Percentiles rank a stretch among this genome's conserved stretches.
Evolutionary conservation across 768 basidiomycete genomes (phyloP).

Genomic region (Kockovaella imperatae): DNA sequence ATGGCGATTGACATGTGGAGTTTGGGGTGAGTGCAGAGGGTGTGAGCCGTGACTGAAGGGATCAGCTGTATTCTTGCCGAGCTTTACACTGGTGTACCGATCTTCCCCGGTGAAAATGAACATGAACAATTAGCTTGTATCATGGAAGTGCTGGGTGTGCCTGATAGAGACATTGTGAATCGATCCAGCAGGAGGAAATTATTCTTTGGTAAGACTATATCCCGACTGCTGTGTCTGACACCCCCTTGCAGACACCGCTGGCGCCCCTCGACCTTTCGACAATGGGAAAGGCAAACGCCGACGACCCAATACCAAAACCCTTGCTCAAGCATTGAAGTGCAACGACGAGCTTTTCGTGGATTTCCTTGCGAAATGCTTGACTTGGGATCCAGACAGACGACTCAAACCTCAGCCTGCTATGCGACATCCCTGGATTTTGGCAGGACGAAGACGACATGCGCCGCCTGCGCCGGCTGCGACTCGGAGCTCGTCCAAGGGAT

Average conservation of each 20-base stretch:
- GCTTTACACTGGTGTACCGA: slow-evolving; percentile 92
- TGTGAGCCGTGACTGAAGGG: not conserved
- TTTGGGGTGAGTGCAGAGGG: slow-evolving; percentile 53
- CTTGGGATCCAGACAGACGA: slow-evolving; percentile 94
- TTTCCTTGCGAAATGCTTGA: slow-evolving; percentile 92
- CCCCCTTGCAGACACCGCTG: slow-evolving; percentile 64
- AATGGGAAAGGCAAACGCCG: slow-evolving; percentile 94
- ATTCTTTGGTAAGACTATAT: slow-evolving; percentile 72
- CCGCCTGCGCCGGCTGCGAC: slow-evolving; percentile 42
- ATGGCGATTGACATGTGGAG: slow-evolving; percentile 99
- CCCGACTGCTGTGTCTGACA: not conserved
- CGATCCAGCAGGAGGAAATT: slow-evolving; percentile 85
- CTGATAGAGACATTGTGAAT: slow-evolving; percentile 91
- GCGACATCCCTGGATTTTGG: slow-evolving; percentile 79
- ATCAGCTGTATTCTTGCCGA: slow-evolving; percentile 81
- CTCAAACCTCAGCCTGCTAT: slow-evolving; percentile 88
- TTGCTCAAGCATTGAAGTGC: slow-evolving; percentile 79
- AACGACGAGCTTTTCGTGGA: slow-evolving; percentile 94
- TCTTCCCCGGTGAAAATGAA: slow-evolving; percentile 98
- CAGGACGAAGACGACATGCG: slow-evolving; percentile 48
- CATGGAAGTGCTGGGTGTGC: slow-evolving; percentile 95
- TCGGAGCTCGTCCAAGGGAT: not conserved
- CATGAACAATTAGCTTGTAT: slow-evolving; percentile 97
- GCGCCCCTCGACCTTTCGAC: slow-evolving; percentile 83
- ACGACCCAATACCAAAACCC: slow-evolving; percentile 80